Conservation (phyloP, 805 yeast species). For the Metschnikowia henanensis region DNA sequence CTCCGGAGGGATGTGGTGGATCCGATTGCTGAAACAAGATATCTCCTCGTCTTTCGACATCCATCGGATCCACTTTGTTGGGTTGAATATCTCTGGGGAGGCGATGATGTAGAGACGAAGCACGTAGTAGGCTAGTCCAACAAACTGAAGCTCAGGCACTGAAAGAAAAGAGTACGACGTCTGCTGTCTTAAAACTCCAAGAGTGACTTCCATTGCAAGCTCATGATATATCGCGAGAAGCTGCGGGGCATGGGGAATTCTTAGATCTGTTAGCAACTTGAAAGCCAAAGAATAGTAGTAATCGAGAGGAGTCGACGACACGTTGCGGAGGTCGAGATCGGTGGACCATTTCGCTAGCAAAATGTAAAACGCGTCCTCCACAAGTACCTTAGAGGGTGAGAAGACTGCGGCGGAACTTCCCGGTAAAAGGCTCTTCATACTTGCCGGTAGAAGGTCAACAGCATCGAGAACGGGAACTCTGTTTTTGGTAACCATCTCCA, state of each 20-base stretch:
- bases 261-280: constrained; percentile 39
- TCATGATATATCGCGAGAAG: constrained; percentile 37
- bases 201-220: constrained; percentile 16
- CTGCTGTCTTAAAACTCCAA: constrained; percentile 9
- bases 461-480: constrained; percentile 51
- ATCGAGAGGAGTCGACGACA: constrained; percentile 17
- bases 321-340: constrained; percentile 7
- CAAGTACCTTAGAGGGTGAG: constrained; percentile 42
- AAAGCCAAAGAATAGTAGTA: constrained; percentile 41
- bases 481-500: constrained; percentile 41
- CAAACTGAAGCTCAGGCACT: constrained; percentile 41
- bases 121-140: constrained; percentile 31
- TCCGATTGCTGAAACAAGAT: constrained; percentile 11
- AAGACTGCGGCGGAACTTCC: constrained; percentile 37
- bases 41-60: constrained; percentile 10
- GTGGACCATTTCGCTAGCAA: constrained; percentile 15
- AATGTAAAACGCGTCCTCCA: constrained; percentile 34
- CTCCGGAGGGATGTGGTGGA: constrained; percentile 16
- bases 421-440: constrained; percentile 24
- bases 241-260: constrained; percentile 50
- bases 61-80: constrained; percentile 24
- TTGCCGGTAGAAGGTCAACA: constrained; percentile 38
- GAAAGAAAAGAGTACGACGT: constrained; percentile 7
- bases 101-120: constrained; percentile 29
- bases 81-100: constrained; percentile 11